Conservation (phyloP, 208 protist genomes). For the Herpetomonas tarakana region DNA sequence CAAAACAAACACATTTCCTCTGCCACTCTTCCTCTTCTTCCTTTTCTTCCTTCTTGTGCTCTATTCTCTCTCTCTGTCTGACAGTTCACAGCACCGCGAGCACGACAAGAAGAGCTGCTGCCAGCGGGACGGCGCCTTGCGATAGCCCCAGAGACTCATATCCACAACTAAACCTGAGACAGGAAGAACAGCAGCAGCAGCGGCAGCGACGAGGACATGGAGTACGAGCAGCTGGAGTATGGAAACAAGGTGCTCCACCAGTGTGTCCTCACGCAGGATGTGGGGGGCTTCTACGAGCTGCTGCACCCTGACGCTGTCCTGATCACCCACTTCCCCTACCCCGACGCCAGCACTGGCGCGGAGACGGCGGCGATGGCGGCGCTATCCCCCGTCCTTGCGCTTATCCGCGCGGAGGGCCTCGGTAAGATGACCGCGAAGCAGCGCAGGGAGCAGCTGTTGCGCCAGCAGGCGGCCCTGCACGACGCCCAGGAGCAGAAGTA, state of each 20-base stretch:
- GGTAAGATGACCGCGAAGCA: neutral
- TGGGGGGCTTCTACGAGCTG: constrained; percentile 57
- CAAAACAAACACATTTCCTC: no score
- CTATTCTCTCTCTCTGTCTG: constrained; percentile 3
- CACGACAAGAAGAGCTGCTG: no score
- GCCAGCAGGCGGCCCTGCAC: constrained; percentile 3
- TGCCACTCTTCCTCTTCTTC: constrained; percentile 15
- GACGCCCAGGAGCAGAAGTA: constrained; percentile 1
- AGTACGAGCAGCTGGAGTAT: constrained; percentile 85
- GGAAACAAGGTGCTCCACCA: constrained; percentile 45
- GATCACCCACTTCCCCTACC: constrained; percentile 72
- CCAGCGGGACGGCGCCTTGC: no score
- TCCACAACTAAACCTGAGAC: no score
- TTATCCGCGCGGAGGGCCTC: neutral
- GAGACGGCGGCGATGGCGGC: neutral
- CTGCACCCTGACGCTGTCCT: constrained; percentile 63
- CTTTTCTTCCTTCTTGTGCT: constrained; percentile 10
- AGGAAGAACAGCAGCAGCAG: no score
- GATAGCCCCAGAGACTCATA: no score
- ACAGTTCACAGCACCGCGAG: neutral
- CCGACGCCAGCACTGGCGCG: constrained; percentile 6
- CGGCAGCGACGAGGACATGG: constrained; percentile 54
- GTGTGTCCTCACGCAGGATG: constrained; percentile 58
- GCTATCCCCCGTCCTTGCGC: neutral
- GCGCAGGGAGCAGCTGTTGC: constrained; percentile 12